Percentiles rank a stretch among this genome's conserved stretches.
phyloP scores from a whole-genome alignment of 352 stramenopile genomes.

The Globisporangium orthogonon region DNA sequence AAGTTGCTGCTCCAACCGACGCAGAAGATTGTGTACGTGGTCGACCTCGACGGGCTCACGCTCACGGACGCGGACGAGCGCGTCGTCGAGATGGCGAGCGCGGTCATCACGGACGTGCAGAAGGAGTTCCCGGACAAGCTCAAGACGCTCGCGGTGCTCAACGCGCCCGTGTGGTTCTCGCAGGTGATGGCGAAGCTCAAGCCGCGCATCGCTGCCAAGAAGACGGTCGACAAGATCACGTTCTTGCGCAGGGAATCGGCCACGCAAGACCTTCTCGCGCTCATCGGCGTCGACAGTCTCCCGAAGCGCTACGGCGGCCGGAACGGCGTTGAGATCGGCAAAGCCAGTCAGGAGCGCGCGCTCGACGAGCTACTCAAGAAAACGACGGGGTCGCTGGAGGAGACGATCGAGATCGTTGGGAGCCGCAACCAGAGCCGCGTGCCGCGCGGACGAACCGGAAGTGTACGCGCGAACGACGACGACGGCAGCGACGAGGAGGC shows the following conservation, averaged over 20 bases:
- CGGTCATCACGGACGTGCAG: conserved; percentile 52
- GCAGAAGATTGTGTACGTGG: conserved; percentile 70
- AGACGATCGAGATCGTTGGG: conserved; percentile 69
- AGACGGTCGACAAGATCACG: conserved; percentile 57
- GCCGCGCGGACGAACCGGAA: conserved; percentile 17
- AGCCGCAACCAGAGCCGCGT: conserved; percentile 13
- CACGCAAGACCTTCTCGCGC: conserved; percentile 38
- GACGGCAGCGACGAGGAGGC: conserved; percentile 69
- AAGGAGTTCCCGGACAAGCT: conserved; percentile 60
- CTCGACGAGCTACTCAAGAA: conserved; percentile 60
- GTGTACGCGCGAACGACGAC: conserved; percentile 31
- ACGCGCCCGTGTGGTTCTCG: conserved; percentile 75
- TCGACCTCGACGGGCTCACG: conserved; percentile 73
- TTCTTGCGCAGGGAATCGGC: conserved; percentile 42
- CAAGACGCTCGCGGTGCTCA: conserved; percentile 52
- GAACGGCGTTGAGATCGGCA: conserved; percentile 71
- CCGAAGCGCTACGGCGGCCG: conserved; percentile 64
- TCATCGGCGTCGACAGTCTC: conserved; percentile 67
- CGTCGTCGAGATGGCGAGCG: conserved; percentile 49
- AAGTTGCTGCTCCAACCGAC: conserved; percentile 55
- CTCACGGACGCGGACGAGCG: conserved; percentile 62
- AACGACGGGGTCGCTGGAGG: conserved; percentile 60
- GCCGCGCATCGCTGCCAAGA: conserved; percentile 38
- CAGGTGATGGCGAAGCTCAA: conserved; percentile 64
- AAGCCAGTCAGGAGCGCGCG: conserved; percentile 66